Base-by-base conservation (phyloP, 805 yeast species). In the Saccharomyces paradoxus region DNA sequence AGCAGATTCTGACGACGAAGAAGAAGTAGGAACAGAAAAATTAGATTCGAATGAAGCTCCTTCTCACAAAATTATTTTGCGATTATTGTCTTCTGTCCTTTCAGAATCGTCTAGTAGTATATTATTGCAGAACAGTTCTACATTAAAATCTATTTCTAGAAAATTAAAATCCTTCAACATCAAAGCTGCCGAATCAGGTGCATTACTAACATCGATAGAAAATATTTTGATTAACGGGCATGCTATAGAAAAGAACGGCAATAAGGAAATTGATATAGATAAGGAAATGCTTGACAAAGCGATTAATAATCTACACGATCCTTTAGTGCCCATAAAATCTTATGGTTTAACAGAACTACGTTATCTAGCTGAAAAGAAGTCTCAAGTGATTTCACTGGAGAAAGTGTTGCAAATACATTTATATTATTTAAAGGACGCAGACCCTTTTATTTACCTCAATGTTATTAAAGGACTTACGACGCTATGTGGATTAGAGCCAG, bases 401-500 rank as follows among this genome's bases (percentile, higher is more conserved):
- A 78, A 80, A 52, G 92, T 80, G 0, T 68, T 88, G 29, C 75
- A 80, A 17, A 68, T 89, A 13, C 88, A 87, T 64, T 63, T 87
- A 17, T 71, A 76, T 1, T 88, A 86, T 59, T 69, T 94, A 47
- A 77, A 78, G 49, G 95, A 89, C 60, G 76, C 81, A 0, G 99
- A 92, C 56, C 96, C 99, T 0, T 92, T 83, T 67, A 81, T 94
- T 14, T 94, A 89, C 65, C 67, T 94, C 53, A 92, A 89, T 63
- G 86, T 86, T 0, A 87, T 94, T 57, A 89, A 87, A 63, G 91
- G 94, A 0, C 69, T 94, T 27, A 84, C 82, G 48, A 74, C 79
- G 14, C 67, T 90, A 44, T 67, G 86, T n/a, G 80, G 73, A 41
- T 64, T 66, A 54, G 77, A 77, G 53, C 73, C 74, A 26, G 53